phyloP scores from a whole-genome alignment of 331 rosid genomes.

The Telfairia occidentalis region DNA sequence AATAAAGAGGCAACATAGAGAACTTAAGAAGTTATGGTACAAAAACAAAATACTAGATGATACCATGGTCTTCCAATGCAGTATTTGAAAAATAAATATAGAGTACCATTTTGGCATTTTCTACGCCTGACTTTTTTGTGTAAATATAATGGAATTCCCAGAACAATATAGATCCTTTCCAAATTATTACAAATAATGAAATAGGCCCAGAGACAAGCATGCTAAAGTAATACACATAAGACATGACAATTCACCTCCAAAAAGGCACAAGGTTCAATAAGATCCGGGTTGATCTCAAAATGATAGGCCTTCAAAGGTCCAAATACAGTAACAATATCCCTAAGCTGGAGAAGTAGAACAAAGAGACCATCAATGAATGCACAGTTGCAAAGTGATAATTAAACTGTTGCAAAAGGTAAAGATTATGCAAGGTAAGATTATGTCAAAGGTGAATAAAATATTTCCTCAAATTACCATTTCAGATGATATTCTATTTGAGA shows the following conservation, averaged over 20 bases:
- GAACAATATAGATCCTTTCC: not conserved
- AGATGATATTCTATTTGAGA: slow-evolving; percentile 60
- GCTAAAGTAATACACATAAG: not conserved
- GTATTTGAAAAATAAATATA: not conserved
- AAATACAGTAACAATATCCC: slow-evolving; percentile 72
- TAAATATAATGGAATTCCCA: not conserved
- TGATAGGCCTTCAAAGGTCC: slow-evolving; percentile 82
- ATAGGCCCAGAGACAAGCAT: not conserved
- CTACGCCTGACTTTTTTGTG: not conserved
- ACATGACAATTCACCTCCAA: slow-evolving; percentile 49
- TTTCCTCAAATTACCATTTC: slow-evolving; percentile 47
- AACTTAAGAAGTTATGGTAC: not conserved
- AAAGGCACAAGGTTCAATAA: slow-evolving; percentile 51
- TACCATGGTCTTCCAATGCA: not conserved
- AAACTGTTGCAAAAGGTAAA: not conserved
- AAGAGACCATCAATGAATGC: slow-evolving; percentile 6
- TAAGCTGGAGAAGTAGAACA: slow-evolving; percentile 38
- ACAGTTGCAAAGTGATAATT: not conserved
- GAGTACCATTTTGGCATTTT: not conserved
- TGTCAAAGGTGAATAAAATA: not conserved
- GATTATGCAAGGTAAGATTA: not conserved
- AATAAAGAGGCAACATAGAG: not conserved
- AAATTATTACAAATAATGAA: not conserved
- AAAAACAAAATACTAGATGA: not conserved
- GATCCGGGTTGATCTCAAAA: slow-evolving; percentile 38